Evolutionary conservation across 2,329 filamentous ascomycete species (phyloP).

Genomic region (Penicillium sp.): DNA sequence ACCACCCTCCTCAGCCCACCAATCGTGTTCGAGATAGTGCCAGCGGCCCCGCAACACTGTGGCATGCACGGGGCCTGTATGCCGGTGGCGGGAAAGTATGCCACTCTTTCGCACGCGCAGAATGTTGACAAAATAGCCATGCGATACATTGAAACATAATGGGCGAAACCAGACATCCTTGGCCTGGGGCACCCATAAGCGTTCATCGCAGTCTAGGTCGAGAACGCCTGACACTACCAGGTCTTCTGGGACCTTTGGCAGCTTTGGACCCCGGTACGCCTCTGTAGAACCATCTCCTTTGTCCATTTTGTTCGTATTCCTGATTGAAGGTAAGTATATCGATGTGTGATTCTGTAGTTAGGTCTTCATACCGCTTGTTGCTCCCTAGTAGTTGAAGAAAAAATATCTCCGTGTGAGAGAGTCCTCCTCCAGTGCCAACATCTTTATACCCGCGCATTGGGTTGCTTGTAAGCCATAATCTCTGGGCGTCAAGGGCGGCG

Average conservation of each 20-base stretch:
- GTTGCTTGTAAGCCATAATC: background rate
- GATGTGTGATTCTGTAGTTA: background rate
- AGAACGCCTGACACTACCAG: constrained; percentile 20
- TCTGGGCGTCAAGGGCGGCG: constrained; percentile 11
- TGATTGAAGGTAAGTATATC: background rate
- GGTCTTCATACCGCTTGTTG: background rate
- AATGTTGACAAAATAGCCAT: constrained; percentile 40
- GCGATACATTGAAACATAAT: constrained; percentile 33
- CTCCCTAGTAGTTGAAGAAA: background rate
- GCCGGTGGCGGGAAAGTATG: constrained; percentile 40
- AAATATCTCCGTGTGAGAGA: background rate
- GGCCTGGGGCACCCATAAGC: constrained; percentile 38
- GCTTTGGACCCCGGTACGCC: constrained; percentile 30
- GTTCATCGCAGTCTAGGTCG: constrained; percentile 34
- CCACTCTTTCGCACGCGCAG: constrained; percentile 36
- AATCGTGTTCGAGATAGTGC: constrained; percentile 44
- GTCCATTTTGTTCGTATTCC: background rate
- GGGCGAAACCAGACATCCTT: constrained; percentile 38
- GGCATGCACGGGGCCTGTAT: constrained; percentile 40
- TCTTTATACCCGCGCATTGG: background rate
- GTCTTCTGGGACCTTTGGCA: constrained; percentile 25
- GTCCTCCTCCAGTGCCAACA: background rate
- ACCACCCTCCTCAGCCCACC: constrained; percentile 42
- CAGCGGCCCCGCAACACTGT: constrained; percentile 36
- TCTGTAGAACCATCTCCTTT: constrained; percentile 16